Base-by-base conservation (phyloP, 768 basidiomycete genomes). In the Mycena sanguinolenta region DNA sequence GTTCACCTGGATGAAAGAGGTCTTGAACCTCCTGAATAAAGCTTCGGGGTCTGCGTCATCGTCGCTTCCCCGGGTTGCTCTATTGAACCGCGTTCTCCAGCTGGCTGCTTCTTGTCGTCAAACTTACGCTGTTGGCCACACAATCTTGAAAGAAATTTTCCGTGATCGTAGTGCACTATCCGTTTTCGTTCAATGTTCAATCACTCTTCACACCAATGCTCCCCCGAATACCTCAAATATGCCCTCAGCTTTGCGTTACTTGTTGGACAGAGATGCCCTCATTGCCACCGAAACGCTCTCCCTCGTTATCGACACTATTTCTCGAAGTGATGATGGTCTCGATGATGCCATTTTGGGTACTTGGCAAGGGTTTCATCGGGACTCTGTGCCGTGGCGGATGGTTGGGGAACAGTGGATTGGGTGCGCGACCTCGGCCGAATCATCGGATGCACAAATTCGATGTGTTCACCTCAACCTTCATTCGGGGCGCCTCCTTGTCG, bases 391-490 rank as follows among this genome's bases (percentile, higher is more conserved):
- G 16, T 61, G 66, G 59, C 46, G 38, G 39, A 53, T 28, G 21
- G 25, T 60, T 60, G 76, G 73, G 49, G 67, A 76, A 4, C 77
- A 75, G 17, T 83, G 83, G 82, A 8, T 82, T 16, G 64, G 46
- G 12, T 78, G 75, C 25, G 54, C 27, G 19, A 80, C 84, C 0
- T 53, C 65, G 8, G 12, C 63, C 1, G 44, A 46, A 21, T 55
- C 60, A 7, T 21, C 34, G 1, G 67, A 49, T 19, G 63, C 73
- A 38, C 62, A 44, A 38, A 67, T 74, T 23, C 82, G 82, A 58
- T 58, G 21, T 27, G 76, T 87, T 10, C 78, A 82, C 57, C 75
- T 85, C 25, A 82, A 89, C 63, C 38, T 88, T 1, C 68, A 87
- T 4, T 72, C 78, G n/a, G 86, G 86, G 12, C 58, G 74, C 27